phyloP scores from a whole-genome alignment of 2,329 filamentous ascomycete genomes.

The Ophiostoma tasmaniense region DNA sequence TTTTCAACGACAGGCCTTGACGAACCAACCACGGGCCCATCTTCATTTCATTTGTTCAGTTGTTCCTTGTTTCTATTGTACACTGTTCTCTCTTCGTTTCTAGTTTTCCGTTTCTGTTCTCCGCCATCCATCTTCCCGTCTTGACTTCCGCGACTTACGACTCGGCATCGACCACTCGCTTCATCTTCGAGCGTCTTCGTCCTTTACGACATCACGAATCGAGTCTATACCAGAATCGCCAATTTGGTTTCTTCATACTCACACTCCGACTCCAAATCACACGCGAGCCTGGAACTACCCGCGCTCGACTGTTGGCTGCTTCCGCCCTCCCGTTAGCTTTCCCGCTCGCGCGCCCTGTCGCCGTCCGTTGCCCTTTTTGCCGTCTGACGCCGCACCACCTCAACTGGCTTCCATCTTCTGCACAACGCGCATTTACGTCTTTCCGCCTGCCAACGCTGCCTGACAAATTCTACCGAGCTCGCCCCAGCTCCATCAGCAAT shows the following conservation, averaged over 20 bases:
- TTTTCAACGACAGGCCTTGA: constrained; percentile 6
- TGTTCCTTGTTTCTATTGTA: constrained; percentile 2
- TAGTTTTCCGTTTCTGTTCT: not conserved
- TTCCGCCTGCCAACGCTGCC: not conserved
- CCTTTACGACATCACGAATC: not conserved
- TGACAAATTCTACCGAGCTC: not conserved
- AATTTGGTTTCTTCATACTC: not conserved
- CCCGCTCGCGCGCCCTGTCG: not conserved
- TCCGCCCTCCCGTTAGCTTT: constrained; percentile 5
- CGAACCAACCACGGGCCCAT: not conserved
- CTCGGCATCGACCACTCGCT: not conserved
- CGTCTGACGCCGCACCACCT: not conserved
- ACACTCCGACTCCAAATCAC: not conserved
- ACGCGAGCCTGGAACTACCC: constrained; percentile 3
- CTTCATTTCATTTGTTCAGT: not conserved
- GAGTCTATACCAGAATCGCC: not conserved
- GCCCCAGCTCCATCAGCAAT: not conserved
- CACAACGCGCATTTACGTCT: not conserved
- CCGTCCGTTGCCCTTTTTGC: not conserved
- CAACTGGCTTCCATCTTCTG: not conserved
- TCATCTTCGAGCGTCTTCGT: not conserved
- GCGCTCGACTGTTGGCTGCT: constrained; percentile 5
- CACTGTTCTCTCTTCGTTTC: not conserved
- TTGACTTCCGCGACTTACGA: not conserved
- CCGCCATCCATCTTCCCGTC: not conserved